Evolutionary conservation across 805 yeast species (phyloP).

Genomic region (Metschnikowia continentalis): DNA sequence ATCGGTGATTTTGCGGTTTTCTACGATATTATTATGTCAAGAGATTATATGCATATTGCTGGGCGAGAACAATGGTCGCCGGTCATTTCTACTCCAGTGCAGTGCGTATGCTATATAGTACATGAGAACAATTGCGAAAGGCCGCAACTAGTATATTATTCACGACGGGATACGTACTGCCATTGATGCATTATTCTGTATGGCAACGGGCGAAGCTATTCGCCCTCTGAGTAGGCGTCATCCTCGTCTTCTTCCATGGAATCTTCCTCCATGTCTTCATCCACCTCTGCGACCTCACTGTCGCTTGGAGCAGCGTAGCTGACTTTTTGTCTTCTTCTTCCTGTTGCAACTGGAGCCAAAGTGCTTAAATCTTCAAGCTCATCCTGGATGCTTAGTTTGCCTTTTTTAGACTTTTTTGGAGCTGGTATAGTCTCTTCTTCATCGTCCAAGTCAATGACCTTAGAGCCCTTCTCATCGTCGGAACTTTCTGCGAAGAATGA

Average conservation of each 20-base stretch:
- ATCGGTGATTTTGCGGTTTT: neutral
- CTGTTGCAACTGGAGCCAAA: conserved; percentile 7
- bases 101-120: neutral
- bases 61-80: neutral
- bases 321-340: conserved; percentile 12
- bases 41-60: neutral
- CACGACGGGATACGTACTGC: neutral
- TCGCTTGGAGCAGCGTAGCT: conserved; percentile 14
- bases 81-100: neutral
- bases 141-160: neutral
- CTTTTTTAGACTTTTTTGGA: conserved; percentile 4
- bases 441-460: conserved; percentile 7
- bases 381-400: conserved; percentile 10
- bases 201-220: neutral
- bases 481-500: conserved; percentile 14
- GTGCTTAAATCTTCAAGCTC: conserved; percentile 15
- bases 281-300: conserved; percentile 6
- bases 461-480: conserved; percentile 12
- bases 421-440: neutral
- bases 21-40: neutral
- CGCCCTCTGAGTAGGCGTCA: conserved; percentile 8
- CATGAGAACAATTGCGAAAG: neutral
- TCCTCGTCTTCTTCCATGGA: conserved; percentile 9
- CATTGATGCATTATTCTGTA: neutral
- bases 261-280: neutral